Evolutionary conservation across 164 flowering plant species (phyloP), one percentile per base, ranked within the genome.

Genomic region (Annona cherimola): DNA sequence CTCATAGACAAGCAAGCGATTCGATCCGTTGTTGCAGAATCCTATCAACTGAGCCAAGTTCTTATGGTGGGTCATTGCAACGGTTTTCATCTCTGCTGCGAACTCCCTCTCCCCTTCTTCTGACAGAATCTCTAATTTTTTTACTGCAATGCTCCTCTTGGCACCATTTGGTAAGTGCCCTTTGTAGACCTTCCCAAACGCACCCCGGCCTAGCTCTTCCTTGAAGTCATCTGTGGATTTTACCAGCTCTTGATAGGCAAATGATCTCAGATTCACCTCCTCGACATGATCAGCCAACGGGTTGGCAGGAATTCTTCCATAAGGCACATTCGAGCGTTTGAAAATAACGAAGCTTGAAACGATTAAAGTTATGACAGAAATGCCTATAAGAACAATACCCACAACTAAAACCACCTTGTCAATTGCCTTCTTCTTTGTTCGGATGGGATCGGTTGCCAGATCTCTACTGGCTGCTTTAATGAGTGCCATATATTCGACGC

Each of bases 1-100:
- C 57, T 79, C 82, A 41, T 79, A 79, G 5, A 79, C 82, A 42
- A 79, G 45, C 42, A 76, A 71, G 70, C 73, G 67, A n/a, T 71
- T 14, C 3, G 68, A 12, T 18, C 71, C 73, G 3, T 71, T 73
- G 2, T 46, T 18, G 61, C 79, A 76, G 63, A 55, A 77, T 3
- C 80, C 82, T 0, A 80, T 61, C 41, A 80, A 43, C 54, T 59
- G 61, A 9, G 69, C 80, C 55, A 77, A 42, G 71, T 80, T 80
- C 57, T 45, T 74, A 66, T 80, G 82, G 66, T 80, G 76, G 18
- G 82, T 80, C 54, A 57, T 69, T 11, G 74, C 79, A 0, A 77
- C 72, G 1, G 67, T 64, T 35, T 19, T 75, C 74, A 74, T 68
- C 68, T 76, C 79, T 0, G 79, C 60, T 18, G 5, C 67, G 6